Percentiles rank a stretch among this genome's conserved stretches.
Conservation (phyloP, 768 basidiomycete species). For the Mrakia gelida region DNA sequence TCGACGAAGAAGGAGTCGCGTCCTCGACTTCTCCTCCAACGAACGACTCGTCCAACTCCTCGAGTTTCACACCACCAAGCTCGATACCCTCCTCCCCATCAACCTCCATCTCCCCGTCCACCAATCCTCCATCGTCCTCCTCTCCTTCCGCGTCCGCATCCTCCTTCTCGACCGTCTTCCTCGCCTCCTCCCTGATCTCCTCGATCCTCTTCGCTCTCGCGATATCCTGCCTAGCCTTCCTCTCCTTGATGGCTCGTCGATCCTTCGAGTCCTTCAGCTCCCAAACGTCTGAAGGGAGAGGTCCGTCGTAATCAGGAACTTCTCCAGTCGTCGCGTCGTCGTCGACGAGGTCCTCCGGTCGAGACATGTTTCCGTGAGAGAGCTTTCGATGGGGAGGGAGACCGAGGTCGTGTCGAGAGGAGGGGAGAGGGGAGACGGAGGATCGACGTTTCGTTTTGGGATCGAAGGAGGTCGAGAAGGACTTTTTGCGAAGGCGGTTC, state of each 20-base stretch:
- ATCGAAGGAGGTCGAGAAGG: slow-evolving; percentile 1
- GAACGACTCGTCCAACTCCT: neutral
- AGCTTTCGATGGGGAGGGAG: too few species aligned
- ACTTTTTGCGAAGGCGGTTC: neutral
- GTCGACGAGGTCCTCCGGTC: neutral
- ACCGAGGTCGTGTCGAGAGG: neutral
- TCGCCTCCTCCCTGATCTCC: neutral
- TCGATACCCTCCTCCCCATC: slow-evolving; percentile 27
- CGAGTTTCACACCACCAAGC: neutral
- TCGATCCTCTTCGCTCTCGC: slow-evolving; percentile 12
- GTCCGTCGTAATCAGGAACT: neutral
- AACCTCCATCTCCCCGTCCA: slow-evolving; percentile 16
- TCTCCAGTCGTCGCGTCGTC: neutral
- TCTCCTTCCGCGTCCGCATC: slow-evolving; percentile 32
- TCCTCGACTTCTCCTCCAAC: slow-evolving; percentile 5
- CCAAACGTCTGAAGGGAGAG: neutral
- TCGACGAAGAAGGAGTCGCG: neutral
- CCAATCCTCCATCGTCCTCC: slow-evolving; percentile 18
- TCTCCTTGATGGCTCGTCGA: slow-evolving; percentile 8
- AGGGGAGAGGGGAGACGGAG: neutral
- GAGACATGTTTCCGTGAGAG: neutral
- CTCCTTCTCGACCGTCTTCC: neutral
- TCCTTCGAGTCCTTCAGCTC: neutral
- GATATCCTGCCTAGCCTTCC: neutral
- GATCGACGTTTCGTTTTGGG: neutral